Conservation (phyloP, 2,329 filamentous ascomycete species). For the Salinomyces thailandicus region DNA sequence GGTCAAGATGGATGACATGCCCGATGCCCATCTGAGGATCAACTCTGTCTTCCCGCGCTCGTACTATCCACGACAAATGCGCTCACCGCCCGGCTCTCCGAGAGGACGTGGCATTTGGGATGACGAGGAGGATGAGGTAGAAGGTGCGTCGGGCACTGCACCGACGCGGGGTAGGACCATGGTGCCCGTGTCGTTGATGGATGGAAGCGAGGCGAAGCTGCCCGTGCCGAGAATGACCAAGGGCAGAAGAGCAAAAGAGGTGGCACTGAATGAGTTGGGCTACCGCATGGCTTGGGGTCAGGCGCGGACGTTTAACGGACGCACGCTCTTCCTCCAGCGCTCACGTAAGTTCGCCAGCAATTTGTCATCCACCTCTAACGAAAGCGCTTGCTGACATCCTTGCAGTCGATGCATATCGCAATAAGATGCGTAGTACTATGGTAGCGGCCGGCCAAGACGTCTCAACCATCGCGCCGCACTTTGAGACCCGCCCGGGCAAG, state of each 20-base stretch:
- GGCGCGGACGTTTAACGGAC: constrained; percentile 77
- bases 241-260: constrained; percentile 63
- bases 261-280: constrained; percentile 84
- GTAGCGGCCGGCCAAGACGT: constrained; percentile 68
- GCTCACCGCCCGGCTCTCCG: constrained; percentile 66
- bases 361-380: constrained; percentile 1
- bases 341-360: constrained; percentile 56
- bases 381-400: constrained; percentile 6
- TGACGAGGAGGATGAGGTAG: constrained; percentile 51
- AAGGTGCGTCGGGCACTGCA: constrained; percentile 31
- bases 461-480: constrained; percentile 65
- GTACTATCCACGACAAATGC: constrained; percentile 90
- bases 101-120: constrained; percentile 66
- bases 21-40: constrained; percentile 83
- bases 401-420: constrained; percentile 78
- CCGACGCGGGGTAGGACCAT: constrained; percentile 34
- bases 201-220: constrained; percentile 63
- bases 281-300: constrained; percentile 97
- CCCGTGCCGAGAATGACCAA: constrained; percentile 65
- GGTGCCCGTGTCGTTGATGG: constrained; percentile 42
- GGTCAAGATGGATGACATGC: constrained; percentile 90
- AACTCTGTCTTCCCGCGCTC: constrained; percentile 85
- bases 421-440: constrained; percentile 78
- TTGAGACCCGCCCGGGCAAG: constrained; percentile 82
- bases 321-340: constrained; percentile 80